phyloP scores from a whole-genome alignment of 345 rosid genomes.

The Clarkia xantiana region DNA sequence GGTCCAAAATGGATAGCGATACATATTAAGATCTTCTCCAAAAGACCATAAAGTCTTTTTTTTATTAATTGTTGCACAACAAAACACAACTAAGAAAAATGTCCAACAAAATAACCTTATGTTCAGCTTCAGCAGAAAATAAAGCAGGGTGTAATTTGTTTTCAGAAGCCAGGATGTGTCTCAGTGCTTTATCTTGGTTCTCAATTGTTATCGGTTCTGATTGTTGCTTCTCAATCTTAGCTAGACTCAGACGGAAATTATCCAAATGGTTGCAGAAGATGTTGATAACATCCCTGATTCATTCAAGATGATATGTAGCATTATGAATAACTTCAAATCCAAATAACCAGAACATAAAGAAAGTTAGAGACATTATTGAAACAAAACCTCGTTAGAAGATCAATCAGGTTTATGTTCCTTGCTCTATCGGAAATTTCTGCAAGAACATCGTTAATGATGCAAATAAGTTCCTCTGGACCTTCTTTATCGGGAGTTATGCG shows the following conservation, averaged over 20 bases:
- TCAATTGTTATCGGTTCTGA: constrained; percentile 36
- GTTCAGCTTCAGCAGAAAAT: constrained; percentile 84
- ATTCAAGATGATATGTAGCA: constrained; percentile 25
- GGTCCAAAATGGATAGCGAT: constrained; percentile 9
- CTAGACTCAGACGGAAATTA: constrained; percentile 61
- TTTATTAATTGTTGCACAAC: no score
- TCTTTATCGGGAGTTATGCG: constrained; percentile 75
- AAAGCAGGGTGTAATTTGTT: constrained; percentile 93
- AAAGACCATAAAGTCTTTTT: neutral
- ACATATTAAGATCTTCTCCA: neutral
- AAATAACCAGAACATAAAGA: constrained; percentile 2
- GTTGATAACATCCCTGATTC: constrained; percentile 67
- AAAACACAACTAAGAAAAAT: neutral
- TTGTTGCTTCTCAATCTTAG: constrained; percentile 49
- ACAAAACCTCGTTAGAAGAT: constrained; percentile 68
- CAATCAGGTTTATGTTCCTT: constrained; percentile 74
- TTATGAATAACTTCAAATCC: neutral
- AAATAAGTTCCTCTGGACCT: constrained; percentile 84
- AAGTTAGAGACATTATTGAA: constrained; percentile 5
- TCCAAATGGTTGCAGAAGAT: constrained; percentile 70
- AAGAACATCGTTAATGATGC: constrained; percentile 54
- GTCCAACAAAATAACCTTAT: constrained; percentile 42
- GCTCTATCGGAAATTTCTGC: constrained; percentile 73
- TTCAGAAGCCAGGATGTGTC: constrained; percentile 49
- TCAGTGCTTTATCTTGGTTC: constrained; percentile 50